Base-by-base conservation (phyloP, 345 rosid species). In the Clarkia xantiana region DNA sequence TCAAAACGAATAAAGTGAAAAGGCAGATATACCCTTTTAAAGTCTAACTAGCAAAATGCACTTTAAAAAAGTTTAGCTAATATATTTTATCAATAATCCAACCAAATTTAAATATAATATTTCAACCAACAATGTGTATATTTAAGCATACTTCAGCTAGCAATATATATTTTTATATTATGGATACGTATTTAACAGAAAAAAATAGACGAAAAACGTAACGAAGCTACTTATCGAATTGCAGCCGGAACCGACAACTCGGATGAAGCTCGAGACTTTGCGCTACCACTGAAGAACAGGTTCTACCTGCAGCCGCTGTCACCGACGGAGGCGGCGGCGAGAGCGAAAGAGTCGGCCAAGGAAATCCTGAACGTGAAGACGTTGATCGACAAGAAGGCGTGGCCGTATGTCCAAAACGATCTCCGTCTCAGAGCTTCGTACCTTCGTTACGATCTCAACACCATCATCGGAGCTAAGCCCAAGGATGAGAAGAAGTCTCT, bases 221-320 rank as follows among this genome's bases (percentile, higher is more conserved):
- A 3, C 9, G 47, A 25, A 16, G 17, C 44, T 1, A 12, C 29
- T 9, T 12, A 10, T 49, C 12, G 12, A 41, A 67, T 68, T 56
- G 76, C 79, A 90, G 97, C 94, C 60, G 94, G 97, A 46, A 90
- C 97, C 14, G 52, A 72, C 18, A 90, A 90, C 65, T 76, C 97
- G 13, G 97, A 90, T 70, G 59, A 86, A 62, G 40, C 97, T 44
- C 81, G 97, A 67, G 97, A 90, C 63, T 46, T 83, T 2, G 42
- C 25, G 0, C 61, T 80, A 52, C 68, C 80, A 6, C 51, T 64
- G 62, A 86, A 77, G 61, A 47, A 73, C 0, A 81, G 97, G 66
- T 90, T 90, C 59, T 90, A 34, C 62, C 1, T 90, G 44, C 97
- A 90, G 51, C 76, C 94, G 39, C 68, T 79, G 47, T 2, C 66